Evolutionary conservation across 2,329 filamentous ascomycete genomes (phyloP), one percentile per base, ranked within the genome.

Genomic region (Cladosporium halotolerans): DNA sequence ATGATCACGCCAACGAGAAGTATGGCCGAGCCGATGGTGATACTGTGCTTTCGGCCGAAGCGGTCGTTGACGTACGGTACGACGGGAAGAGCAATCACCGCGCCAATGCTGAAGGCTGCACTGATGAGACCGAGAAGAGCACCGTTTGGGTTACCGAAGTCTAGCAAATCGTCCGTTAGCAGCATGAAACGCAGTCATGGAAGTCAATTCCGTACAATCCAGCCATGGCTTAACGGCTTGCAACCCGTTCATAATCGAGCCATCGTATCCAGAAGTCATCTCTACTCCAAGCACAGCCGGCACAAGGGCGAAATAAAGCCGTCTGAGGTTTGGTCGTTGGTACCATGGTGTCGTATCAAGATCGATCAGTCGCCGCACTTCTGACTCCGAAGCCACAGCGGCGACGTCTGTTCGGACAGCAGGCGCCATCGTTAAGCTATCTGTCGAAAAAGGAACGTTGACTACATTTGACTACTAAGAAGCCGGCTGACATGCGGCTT

Each of bases 1-100:
- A 74, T 60, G 3, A 70, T 70, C 14, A 66, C 71, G 6, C 72
- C 72, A 9, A 75, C 52, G 34, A 71, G 67, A 16, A 71, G 58
- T 23, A 76, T 60, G 0, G 66, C 46, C n/a, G 65, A 65, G 7
- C 69, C 71, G 2, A 70, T 42, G 52, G 70, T 66, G 34, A 73
- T 71, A 13, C 66, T 69, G 31, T 62, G 61, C 54, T 71, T 72
- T 3, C 73, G 63, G 10, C 70, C 66, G 45, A 65, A 65, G 41
- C 60, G 61, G 49, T 74, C 70, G 9, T 53, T 53, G 36, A 42
- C 18, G 9, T 46, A 46, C 18, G 50, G 50, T 9, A 53, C 50
- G 10, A 53, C 23, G 0, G 50, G 50, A 19, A 53, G 44, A 4
- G 50, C 34, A n/a, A 45, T 23, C 9, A 53, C 42, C 3, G 50